Evolutionary conservation across 345 rosid species (phyloP).

Genomic region (Litchi chinensis): DNA sequence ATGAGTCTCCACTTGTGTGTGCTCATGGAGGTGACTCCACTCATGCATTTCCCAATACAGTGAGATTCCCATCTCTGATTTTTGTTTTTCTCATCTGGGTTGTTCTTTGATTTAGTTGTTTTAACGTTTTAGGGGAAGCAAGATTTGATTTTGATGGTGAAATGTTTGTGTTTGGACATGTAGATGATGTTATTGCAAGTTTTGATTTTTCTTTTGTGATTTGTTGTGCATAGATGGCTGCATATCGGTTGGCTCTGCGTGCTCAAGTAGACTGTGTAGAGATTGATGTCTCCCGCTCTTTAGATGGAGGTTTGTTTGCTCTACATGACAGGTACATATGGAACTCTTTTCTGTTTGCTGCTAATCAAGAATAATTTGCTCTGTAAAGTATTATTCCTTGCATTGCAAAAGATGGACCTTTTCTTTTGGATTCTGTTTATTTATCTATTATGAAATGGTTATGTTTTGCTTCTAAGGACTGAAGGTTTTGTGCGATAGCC

Average conservation of each 20-base stretch:
- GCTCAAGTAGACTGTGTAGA: slow-evolving; percentile 90
- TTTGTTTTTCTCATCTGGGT: not conserved
- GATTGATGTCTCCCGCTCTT: slow-evolving; percentile 92
- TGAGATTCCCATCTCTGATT: slow-evolving; percentile 26
- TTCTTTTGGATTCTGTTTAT: not conserved
- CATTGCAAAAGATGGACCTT: not conserved
- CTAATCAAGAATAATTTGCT: not conserved
- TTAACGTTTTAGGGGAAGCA: not conserved
- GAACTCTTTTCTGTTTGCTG: not conserved
- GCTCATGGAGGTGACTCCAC: slow-evolving; percentile 98
- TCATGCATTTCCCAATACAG: slow-evolving; percentile 83
- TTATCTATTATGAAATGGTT: not conserved
- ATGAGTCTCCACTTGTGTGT: slow-evolving; percentile 87
- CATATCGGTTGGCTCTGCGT: slow-evolving; percentile 65
- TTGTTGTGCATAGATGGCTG: slow-evolving; percentile 58
- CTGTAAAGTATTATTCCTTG: not conserved
- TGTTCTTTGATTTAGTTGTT: not conserved
- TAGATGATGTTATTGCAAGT: not conserved
- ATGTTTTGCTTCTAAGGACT: not conserved
- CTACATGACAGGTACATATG: slow-evolving; percentile 78
- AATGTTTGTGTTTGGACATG: not conserved
- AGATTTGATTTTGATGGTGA: not conserved
- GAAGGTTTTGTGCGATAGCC: not conserved
- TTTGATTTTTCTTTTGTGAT: slow-evolving; percentile 18
- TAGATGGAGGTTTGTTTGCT: slow-evolving; percentile 87